Evolutionary conservation across 2,329 filamentous ascomycete species (phyloP).

Genomic region (Metarhizium album): DNA sequence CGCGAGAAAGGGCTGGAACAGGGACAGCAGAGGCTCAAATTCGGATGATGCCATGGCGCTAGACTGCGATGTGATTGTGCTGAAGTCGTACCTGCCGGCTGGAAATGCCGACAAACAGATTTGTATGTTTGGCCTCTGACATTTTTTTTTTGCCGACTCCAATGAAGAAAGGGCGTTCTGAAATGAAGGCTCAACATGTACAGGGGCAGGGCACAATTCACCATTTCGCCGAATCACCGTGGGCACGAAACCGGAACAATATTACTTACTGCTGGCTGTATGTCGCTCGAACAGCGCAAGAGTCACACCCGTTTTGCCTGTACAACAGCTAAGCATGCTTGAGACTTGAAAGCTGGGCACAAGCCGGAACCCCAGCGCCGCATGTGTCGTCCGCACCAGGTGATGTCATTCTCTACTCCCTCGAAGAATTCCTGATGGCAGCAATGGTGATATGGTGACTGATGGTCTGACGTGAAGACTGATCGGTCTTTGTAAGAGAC

Average conservation of each 20-base stretch:
- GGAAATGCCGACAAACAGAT: not conserved
- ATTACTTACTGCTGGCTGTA: too few relatives aligned
- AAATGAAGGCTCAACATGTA: not conserved
- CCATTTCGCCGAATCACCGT: not conserved
- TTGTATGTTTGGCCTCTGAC: not conserved
- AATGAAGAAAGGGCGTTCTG: not conserved
- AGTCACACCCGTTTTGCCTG: not conserved
- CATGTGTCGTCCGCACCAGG: not conserved
- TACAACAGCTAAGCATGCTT: not conserved
- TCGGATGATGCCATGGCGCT: constrained; percentile 32
- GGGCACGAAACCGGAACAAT: too few relatives aligned
- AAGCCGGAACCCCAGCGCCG: not conserved
- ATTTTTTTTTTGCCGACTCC: not conserved
- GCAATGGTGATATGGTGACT: not conserved
- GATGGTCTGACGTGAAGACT: not conserved
- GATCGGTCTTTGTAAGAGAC: not conserved
- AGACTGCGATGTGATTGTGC: not conserved
- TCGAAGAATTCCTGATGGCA: not conserved
- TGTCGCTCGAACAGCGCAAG: too few relatives aligned
- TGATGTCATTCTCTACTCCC: not conserved
- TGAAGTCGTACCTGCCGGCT: not conserved
- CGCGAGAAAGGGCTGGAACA: constrained; percentile 35
- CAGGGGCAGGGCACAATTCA: not conserved
- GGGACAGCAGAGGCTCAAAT: constrained; percentile 50
- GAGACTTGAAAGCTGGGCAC: not conserved